Evolutionary conservation across 2,329 filamentous ascomycete genomes (phyloP).

Genomic region (Neonectria punicea): DNA sequence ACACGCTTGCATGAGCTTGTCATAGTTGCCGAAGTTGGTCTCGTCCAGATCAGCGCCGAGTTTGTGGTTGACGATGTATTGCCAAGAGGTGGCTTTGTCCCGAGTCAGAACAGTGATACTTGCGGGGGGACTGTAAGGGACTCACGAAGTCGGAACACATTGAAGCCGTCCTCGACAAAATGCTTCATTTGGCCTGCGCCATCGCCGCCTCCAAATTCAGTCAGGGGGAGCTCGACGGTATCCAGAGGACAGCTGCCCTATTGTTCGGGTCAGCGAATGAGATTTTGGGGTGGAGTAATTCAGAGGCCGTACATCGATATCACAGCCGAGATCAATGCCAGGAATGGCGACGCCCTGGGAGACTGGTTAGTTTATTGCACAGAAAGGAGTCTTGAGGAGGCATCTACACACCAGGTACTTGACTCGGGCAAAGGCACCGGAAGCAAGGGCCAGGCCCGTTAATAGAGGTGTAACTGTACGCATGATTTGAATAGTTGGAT

Average conservation of each 20-base stretch:
- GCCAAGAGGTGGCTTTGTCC: conserved; percentile 59
- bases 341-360: conserved; percentile 55
- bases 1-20: conserved; percentile 66
- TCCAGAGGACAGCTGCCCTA: conserved; percentile 52
- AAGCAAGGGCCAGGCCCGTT: conserved; percentile 14
- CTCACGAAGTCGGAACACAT: conserved; percentile 64
- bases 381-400: no score
- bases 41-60: conserved; percentile 63
- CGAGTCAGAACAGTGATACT: conserved; percentile 5
- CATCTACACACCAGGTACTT: conserved; percentile 26
- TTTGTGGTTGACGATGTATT: conserved; percentile 65
- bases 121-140: neutral
- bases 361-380: neutral
- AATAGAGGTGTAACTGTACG: conserved; percentile 14
- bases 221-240: conserved; percentile 50
- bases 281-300: neutral
- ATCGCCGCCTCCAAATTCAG: conserved; percentile 45
- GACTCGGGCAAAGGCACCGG: conserved; percentile 22
- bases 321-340: conserved; percentile 60
- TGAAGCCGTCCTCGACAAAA: conserved; percentile 63
- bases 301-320: conserved; percentile 52
- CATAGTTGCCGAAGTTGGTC: conserved; percentile 61
- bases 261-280: conserved; percentile 2
- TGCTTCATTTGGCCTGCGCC: conserved; percentile 66
- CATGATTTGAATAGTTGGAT: conserved; percentile 3